Conservation (phyloP, 192 early-diverging fungal genomes). For the Podila clonocystis region DNA sequence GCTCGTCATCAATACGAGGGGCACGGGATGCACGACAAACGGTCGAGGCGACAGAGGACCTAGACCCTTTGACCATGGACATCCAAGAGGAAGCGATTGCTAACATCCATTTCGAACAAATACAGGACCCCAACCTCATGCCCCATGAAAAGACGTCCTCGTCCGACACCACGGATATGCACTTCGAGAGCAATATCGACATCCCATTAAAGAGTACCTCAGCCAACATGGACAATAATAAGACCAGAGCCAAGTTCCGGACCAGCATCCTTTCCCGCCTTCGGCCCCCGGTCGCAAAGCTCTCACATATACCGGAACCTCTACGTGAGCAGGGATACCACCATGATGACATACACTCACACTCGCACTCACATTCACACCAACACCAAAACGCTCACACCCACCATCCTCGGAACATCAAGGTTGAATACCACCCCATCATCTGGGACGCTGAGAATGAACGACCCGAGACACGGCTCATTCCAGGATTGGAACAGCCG, state of each 20-base stretch:
- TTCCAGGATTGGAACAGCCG: conserved; percentile 23
- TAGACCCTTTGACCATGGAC: neutral
- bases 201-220: neutral
- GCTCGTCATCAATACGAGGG: neutral
- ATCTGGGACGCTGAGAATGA: conserved; percentile 22
- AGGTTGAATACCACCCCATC: conserved; percentile 26
- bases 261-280: neutral
- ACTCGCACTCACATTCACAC: neutral
- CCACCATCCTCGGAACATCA: conserved; percentile 5
- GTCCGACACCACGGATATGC: neutral
- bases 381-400: neutral
- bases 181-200: neutral
- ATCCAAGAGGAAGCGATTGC: neutral
- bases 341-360: too few species aligned
- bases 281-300: neutral
- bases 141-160: neutral
- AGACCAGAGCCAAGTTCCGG: neutral
- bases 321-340: neutral
- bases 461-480: conserved; percentile 14
- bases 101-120: neutral
- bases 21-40: neutral
- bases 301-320: neutral
- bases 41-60: too few species aligned
- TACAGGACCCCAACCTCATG: neutral
- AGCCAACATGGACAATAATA: neutral